Evolutionary conservation across 2,329 filamentous ascomycete species (phyloP), one percentile per base, ranked within the genome.

Genomic region (Aspergillus fijiensis): DNA sequence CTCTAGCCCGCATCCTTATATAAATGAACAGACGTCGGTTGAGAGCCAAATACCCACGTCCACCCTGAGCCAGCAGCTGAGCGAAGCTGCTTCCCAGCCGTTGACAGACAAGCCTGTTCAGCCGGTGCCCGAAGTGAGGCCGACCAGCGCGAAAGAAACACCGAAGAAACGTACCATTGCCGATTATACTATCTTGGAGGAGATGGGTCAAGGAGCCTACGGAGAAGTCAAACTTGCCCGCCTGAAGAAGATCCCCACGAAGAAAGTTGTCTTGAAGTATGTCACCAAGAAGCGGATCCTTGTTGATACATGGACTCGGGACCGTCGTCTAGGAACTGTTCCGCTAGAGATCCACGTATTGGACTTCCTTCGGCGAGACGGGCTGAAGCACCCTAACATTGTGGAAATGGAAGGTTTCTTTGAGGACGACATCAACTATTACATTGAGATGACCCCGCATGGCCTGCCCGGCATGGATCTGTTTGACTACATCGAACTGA

Each of bases 131-230:
- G 72, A 74, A 58, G 57, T 72, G 51, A 69, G 62, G 11, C 55
- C 67, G 12, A 52, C 62, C 3, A 66, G 67, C 23, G 50, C 68
- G 6, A 73, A 70, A 49, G 74, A 77, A 29, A 60, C 66, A 5
- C 79, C 64, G 62, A 80, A 67, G 72, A 97, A 96, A 79, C 95
- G 95, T 76, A 88, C 86, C 0, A 98, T 99, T 65, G 83, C 89
- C 56, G 92, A 97, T 73, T 99, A 96, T 74, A 84, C 88, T 48
- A 94, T 99, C 61, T 81, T 99, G 12, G 95, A 99, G 77, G 95
- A 99, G 62, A 98, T 99, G 94, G 95, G 95, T 4, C 92, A 97
- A 77, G 95, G 95, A 47, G 95, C 95, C 1, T 99, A 99, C 73
- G 95, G 95, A 2, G 94, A 99, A 77, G 95, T 99, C 60, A 99